These are phyloP conservation scores for Podochytrium sp. DNA, from an alignment of 192 early-diverging fungal species.

Conservation along the genomic window DNA sequence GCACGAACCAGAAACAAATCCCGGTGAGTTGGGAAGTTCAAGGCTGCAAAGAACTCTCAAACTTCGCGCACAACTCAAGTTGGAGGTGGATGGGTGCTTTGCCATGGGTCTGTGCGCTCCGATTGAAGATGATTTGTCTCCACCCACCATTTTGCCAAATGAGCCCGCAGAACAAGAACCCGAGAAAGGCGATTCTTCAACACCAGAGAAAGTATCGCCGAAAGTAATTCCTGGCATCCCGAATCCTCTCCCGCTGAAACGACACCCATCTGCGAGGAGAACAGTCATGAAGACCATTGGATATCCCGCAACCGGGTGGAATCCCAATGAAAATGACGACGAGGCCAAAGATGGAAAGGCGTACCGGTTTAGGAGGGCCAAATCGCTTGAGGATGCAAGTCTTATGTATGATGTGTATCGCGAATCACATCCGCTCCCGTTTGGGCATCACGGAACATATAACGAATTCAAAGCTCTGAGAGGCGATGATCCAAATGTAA, in stretches of 20 bases:
- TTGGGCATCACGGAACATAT: conserved; percentile 20
- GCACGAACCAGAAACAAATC: not conserved
- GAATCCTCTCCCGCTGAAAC: conserved; percentile 7
- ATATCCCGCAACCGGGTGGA: conserved; percentile 20
- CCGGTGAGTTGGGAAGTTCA: not conserved
- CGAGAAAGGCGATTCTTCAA: not conserved
- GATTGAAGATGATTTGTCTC: conserved; percentile 3
- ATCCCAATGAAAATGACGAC: not conserved
- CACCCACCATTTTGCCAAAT: not conserved
- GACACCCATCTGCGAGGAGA: conserved; percentile 13
- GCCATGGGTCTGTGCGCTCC: conserved; percentile 26
- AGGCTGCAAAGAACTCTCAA: conserved; percentile 16
- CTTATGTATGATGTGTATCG: not conserved
- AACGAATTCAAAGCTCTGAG: conserved; percentile 1
- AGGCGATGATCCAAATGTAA: not conserved
- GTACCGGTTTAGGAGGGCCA: conserved; percentile 17
- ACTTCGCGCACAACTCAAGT: conserved; percentile 8
- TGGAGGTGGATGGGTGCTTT: conserved; percentile 21
- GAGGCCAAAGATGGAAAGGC: not conserved
- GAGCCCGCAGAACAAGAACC: not conserved
- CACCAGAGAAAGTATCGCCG: not conserved
- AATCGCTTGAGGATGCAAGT: conserved; percentile 20
- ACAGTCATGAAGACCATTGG: conserved; percentile 19
- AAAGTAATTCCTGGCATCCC: not conserved
- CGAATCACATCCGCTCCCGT: conserved; percentile 12